phyloP scores from a whole-genome alignment of 83 land plant genomes.

The Isoetes engelmannii region DNA sequence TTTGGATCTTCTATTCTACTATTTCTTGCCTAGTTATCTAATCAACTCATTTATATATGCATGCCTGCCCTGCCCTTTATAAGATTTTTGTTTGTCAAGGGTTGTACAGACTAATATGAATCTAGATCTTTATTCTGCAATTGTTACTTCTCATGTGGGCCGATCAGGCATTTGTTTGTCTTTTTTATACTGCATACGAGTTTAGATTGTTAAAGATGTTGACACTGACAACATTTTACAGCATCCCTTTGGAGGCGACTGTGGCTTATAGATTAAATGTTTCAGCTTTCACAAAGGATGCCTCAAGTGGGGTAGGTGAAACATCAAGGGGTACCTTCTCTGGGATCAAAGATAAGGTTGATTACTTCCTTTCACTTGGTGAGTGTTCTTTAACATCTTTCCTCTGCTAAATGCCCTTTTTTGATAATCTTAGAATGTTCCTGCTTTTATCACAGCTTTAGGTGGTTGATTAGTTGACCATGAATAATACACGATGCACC shows the following conservation, averaged over 20 bases:
- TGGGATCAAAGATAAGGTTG: conserved; percentile 56
- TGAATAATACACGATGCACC: too few relatives aligned
- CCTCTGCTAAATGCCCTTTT: too few relatives aligned
- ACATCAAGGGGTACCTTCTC: conserved; percentile 57
- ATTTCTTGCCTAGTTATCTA: too few relatives aligned
- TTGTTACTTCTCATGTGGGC: background rate
- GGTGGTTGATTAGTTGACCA: too few relatives aligned
- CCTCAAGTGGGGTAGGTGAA: conserved; percentile 53
- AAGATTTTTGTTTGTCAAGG: background rate
- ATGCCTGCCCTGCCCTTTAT: background rate
- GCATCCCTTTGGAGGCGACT: conserved; percentile 59
- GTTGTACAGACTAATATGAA: background rate
- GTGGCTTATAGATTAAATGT: conserved; percentile 76
- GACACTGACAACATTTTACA: conserved; percentile 4
- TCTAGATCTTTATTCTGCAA: background rate
- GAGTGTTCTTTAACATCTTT: background rate
- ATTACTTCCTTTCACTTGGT: conserved; percentile 69
- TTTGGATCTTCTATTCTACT: too few relatives aligned
- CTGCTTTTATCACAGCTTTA: too few relatives aligned
- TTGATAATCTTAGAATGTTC: too few relatives aligned
- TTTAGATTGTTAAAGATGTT: background rate
- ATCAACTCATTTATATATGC: too few relatives aligned
- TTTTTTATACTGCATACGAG: too few relatives aligned
- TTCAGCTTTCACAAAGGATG: conserved; percentile 53
- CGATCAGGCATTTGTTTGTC: background rate